Evolutionary conservation across 495 filamentous ascomycete genomes (phyloP).

Genomic region (Hapsidospora chrysogenum): DNA sequence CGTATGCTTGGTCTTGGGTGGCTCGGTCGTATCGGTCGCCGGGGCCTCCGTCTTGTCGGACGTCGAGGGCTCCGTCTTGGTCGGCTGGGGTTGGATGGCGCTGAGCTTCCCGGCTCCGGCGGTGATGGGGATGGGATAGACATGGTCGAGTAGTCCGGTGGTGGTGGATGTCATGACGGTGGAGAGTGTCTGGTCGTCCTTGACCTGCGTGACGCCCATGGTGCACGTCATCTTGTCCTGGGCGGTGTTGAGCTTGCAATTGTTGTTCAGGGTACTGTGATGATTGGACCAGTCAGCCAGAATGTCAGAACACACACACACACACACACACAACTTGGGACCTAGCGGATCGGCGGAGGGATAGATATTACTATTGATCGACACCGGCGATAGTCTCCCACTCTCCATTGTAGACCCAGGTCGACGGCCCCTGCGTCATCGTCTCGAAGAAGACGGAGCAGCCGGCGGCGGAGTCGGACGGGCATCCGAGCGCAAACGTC

Average conservation of each 20-base stretch:
- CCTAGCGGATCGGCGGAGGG: too few relatives aligned
- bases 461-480: neutral
- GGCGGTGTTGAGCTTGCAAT: neutral
- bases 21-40: constrained; percentile 7
- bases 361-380: neutral
- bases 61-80: neutral
- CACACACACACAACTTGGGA: too few relatives aligned
- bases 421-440: neutral
- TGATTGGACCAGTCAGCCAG: neutral
- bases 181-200: neutral
- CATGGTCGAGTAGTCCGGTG: neutral
- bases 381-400: neutral
- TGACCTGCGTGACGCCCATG: neutral
- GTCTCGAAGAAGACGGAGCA: neutral
- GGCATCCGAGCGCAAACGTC: neutral
- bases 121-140: neutral
- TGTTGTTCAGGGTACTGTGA: neutral
- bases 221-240: neutral
- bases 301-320: neutral
- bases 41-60: neutral
- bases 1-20: too few relatives aligned
- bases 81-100: too few relatives aligned
- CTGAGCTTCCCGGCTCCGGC: neutral
- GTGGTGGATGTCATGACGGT: neutral
- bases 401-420: neutral